Evolutionary conservation across 2,329 filamentous ascomycete genomes (phyloP).

Genomic region (Teratosphaeria gauchensis): DNA sequence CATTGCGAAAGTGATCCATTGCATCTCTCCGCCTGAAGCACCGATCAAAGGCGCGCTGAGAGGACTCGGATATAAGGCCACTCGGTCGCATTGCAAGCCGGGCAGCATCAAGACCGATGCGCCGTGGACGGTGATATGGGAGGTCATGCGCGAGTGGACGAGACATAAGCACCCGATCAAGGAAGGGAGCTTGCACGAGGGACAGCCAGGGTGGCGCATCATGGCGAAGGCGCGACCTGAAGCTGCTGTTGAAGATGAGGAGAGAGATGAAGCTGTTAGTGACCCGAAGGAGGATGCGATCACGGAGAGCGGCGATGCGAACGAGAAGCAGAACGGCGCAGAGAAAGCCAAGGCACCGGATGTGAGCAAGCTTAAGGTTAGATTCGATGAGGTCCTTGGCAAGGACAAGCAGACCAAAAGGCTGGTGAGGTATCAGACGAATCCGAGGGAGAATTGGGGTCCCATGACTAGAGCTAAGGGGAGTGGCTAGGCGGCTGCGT

Average conservation of each 20-base stretch:
- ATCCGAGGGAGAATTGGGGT: conserved; percentile 89
- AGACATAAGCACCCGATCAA: conserved; percentile 72
- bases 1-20: conserved; percentile 68
- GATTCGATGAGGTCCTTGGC: conserved; percentile 74
- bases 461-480: conserved; percentile 54
- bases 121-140: conserved; percentile 82
- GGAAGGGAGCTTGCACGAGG: conserved; percentile 56
- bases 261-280: neutral
- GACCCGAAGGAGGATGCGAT: conserved; percentile 11
- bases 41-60: conserved; percentile 71
- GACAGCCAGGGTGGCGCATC: conserved; percentile 63
- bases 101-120: conserved; percentile 92
- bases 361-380: conserved; percentile 45
- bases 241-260: conserved; percentile 26
- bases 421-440: conserved; percentile 78
- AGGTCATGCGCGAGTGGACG: conserved; percentile 86
- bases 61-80: conserved; percentile 70
- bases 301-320: conserved; percentile 5
- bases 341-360: neutral
- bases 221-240: conserved; percentile 20
- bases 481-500: conserved; percentile 7
- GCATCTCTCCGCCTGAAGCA: conserved; percentile 67
- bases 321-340: neutral
- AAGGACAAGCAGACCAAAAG: conserved; percentile 56
- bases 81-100: conserved; percentile 78